These are phyloP conservation scores for Tolypocladium paradoxum DNA, from an alignment of 2,329 filamentous ascomycete species.

Conservation along the genomic window DNA sequence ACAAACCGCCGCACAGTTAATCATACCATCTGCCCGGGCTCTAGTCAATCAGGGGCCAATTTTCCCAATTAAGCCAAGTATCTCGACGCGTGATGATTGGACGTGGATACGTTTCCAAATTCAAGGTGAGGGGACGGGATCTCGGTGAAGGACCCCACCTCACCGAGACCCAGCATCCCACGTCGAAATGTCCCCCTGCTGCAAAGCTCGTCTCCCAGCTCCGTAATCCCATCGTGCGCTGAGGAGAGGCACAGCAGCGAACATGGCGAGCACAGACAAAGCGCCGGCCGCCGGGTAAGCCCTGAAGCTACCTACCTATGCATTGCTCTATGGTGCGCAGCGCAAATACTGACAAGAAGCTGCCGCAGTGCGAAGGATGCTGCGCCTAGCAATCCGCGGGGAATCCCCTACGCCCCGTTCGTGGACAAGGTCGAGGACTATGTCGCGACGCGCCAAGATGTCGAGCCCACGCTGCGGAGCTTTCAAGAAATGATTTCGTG, in stretches of 20 bases:
- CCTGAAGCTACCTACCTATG: no score
- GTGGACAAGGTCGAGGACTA: conserved; percentile 86
- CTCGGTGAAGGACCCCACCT: conserved; percentile 15
- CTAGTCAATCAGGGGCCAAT: no score
- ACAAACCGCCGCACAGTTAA: neutral
- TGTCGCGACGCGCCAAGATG: conserved; percentile 65
- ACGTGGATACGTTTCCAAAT: neutral
- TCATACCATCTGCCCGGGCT: neutral
- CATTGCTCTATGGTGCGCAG: no score
- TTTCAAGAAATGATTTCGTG: conserved; percentile 94
- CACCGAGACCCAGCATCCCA: conserved; percentile 18
- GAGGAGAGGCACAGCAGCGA: conserved; percentile 12
- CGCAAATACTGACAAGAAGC: neutral
- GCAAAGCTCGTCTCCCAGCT: conserved; percentile 17
- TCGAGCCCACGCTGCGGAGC: conserved; percentile 68
- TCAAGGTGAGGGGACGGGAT: neutral
- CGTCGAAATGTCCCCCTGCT: conserved; percentile 18
- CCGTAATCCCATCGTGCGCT: conserved; percentile 9
- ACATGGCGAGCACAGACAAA: conserved; percentile 32
- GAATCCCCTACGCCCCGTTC: conserved; percentile 75
- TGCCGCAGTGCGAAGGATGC: conserved; percentile 28
- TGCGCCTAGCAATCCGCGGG: conserved; percentile 62
- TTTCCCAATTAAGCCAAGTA: fast-evolving
- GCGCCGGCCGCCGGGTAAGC: conserved; percentile 23
- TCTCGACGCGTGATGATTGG: no score